Percentiles rank a stretch among this genome's conserved stretches.
Conservation (phyloP, 305 asterid genomes). For the Lippia alba region DNA sequence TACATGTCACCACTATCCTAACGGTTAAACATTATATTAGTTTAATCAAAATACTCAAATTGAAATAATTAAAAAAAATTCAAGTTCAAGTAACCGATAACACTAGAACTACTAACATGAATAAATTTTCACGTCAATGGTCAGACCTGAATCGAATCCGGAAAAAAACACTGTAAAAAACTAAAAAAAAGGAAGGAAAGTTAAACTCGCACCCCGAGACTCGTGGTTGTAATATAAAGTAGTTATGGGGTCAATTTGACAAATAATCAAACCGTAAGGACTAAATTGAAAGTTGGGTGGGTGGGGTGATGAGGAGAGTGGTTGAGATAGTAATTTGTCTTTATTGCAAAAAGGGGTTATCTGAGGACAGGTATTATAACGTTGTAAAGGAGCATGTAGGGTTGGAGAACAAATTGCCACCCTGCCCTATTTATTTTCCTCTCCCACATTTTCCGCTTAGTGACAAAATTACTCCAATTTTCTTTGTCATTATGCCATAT, state of each 20-base stretch:
- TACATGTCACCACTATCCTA: too few relatives aligned
- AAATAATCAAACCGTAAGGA: conserved; percentile 1
- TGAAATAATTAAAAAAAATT: too few relatives aligned
- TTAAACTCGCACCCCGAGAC: too few relatives aligned
- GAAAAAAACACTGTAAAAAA: too few relatives aligned
- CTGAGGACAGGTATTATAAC: conserved; percentile 43
- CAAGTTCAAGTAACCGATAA: too few relatives aligned
- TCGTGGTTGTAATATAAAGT: not conserved
- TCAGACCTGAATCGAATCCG: too few relatives aligned
- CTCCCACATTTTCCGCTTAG: conserved; percentile 34
- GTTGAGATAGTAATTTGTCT: conserved; percentile 56
- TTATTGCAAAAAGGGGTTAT: conserved; percentile 54
- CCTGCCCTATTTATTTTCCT: conserved; percentile 34
- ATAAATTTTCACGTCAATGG: too few relatives aligned
- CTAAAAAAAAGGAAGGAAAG: too few relatives aligned
- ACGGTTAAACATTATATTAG: too few relatives aligned
- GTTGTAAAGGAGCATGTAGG: conserved; percentile 55
- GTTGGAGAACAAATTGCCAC: conserved; percentile 40
- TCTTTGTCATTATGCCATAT: conserved; percentile 22
- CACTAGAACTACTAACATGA: too few relatives aligned
- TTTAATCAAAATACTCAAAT: too few relatives aligned
- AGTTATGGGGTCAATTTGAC: not conserved
- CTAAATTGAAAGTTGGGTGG: conserved; percentile 4
- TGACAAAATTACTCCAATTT: conserved; percentile 47
- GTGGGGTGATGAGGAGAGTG: conserved; percentile 30